Conservation (phyloP, 345 rosid genomes). For the Reutealis trisperma region DNA sequence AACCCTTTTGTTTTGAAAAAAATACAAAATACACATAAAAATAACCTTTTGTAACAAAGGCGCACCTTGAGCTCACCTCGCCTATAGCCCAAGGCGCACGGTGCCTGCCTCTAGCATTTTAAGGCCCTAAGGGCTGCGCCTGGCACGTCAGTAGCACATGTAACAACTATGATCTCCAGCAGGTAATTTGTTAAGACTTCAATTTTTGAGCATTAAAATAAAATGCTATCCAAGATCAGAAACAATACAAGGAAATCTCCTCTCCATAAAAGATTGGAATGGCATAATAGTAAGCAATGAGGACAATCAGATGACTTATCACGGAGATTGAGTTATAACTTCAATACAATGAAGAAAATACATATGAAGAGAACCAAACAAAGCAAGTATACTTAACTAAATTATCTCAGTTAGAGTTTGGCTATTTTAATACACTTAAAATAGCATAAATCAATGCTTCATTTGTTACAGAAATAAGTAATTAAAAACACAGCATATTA, state of each 20-base stretch:
- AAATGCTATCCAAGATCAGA: not conserved
- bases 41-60: too few relatives aligned
- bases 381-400: not conserved
- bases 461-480: not conserved
- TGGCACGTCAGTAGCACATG: too few relatives aligned
- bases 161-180: too few relatives aligned
- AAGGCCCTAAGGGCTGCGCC: too few relatives aligned
- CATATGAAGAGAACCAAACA: not conserved
- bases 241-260: not conserved
- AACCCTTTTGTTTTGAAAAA: too few relatives aligned
- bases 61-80: too few relatives aligned
- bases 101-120: too few relatives aligned
- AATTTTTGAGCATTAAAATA: not conserved
- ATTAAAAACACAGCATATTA: not conserved
- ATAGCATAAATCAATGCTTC: not conserved
- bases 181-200: not conserved
- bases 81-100: too few relatives aligned
- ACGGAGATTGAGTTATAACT: not conserved
- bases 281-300: not conserved
- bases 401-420: not conserved
- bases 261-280: not conserved
- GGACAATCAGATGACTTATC: not conserved
- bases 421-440: not conserved
- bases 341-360: not conserved
- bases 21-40: too few relatives aligned